These are phyloP conservation scores for Leccinum disarticulatum DNA, from an alignment of 768 basidiomycete genomes.

Conservation along the genomic window DNA sequence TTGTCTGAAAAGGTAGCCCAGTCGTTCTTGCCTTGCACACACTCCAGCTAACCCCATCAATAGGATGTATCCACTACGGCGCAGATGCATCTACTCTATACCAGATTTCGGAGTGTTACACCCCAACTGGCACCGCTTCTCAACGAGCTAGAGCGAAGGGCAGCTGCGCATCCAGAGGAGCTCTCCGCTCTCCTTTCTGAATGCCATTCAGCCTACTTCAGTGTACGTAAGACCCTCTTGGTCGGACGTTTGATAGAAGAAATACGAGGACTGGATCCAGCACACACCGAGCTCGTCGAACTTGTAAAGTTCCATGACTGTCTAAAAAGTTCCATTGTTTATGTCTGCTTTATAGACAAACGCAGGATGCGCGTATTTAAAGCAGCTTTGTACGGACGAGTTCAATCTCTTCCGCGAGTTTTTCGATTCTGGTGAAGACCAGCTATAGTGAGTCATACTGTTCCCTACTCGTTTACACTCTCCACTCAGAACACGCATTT, in stretches of 20 bases:
- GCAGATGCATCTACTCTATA: conserved; percentile 83
- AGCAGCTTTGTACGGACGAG: conserved; percentile 88
- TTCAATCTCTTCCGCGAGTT: conserved; percentile 83
- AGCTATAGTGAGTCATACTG: conserved; percentile 55
- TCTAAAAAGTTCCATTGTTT: not conserved
- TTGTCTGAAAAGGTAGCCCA: conserved; percentile 66
- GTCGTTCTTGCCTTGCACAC: not conserved
- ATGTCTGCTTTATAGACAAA: conserved; percentile 58
- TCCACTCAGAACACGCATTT: not conserved
- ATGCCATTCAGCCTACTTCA: conserved; percentile 85
- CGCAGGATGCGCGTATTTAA: conserved; percentile 89
- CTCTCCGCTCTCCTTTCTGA: conserved; percentile 77
- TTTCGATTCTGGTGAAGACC: conserved; percentile 82
- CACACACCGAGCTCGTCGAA: conserved; percentile 80
- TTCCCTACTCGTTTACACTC: conserved; percentile 1
- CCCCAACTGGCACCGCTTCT: conserved; percentile 74
- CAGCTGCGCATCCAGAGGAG: conserved; percentile 77
- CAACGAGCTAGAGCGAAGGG: conserved; percentile 81
- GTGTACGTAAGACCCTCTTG: conserved; percentile 68
- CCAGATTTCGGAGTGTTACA: conserved; percentile 77
- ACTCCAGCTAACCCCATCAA: conserved; percentile 3
- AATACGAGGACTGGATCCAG: conserved; percentile 79
- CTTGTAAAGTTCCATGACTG: conserved; percentile 50
- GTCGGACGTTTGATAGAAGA: conserved; percentile 76
- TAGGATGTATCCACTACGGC: conserved; percentile 80